A percentile compares a stretch with the other conserved stretches of the same genome.
Conservation (phyloP, 257 asterid genomes). For the Ligustrum vulgare region DNA sequence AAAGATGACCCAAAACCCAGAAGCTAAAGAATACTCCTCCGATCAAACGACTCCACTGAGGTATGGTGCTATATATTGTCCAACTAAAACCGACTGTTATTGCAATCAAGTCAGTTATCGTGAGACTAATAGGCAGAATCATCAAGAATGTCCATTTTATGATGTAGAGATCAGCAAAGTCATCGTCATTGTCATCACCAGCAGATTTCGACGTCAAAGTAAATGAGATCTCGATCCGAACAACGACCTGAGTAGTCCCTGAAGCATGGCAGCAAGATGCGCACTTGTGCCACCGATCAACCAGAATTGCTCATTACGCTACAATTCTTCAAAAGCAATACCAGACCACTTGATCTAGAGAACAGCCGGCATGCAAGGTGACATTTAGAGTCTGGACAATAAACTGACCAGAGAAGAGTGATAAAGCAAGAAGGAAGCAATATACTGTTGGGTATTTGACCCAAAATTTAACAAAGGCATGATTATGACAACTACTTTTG, state of each 20-base stretch:
- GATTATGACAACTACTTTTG: too few species aligned
- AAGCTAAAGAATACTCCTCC: slow-evolving; percentile 50
- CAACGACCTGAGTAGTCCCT: slow-evolving; percentile 46
- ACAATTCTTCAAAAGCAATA: slow-evolving; percentile 44
- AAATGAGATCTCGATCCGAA: slow-evolving; percentile 47
- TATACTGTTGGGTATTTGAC: too few species aligned
- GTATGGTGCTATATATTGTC: slow-evolving; percentile 29
- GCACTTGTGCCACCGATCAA: slow-evolving; percentile 49
- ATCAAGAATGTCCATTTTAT: slow-evolving; percentile 44
- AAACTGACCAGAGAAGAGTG: slow-evolving; percentile 46
- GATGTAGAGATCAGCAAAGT: slow-evolving; percentile 36
- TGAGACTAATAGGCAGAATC: slow-evolving; percentile 46
- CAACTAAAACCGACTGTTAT: slow-evolving; percentile 35
- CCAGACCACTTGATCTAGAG: slow-evolving; percentile 49
- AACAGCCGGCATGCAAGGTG: slow-evolving; percentile 34
- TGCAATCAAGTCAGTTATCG: slow-evolving; percentile 39
- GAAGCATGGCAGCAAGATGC: slow-evolving; percentile 46
- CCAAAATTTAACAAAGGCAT: too few species aligned
- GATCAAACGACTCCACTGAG: slow-evolving; percentile 41
- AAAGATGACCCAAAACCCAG: slow-evolving; percentile 48
- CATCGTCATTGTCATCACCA: slow-evolving; percentile 38
- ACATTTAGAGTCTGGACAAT: slow-evolving; percentile 36
- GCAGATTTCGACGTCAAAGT: slow-evolving; percentile 43
- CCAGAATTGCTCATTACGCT: slow-evolving; percentile 53
- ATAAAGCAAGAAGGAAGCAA: slow-evolving; percentile 49